These are phyloP conservation scores for Suillus fuscotomentosus DNA, from an alignment of 768 basidiomycete genomes.

Conservation along the genomic window DNA sequence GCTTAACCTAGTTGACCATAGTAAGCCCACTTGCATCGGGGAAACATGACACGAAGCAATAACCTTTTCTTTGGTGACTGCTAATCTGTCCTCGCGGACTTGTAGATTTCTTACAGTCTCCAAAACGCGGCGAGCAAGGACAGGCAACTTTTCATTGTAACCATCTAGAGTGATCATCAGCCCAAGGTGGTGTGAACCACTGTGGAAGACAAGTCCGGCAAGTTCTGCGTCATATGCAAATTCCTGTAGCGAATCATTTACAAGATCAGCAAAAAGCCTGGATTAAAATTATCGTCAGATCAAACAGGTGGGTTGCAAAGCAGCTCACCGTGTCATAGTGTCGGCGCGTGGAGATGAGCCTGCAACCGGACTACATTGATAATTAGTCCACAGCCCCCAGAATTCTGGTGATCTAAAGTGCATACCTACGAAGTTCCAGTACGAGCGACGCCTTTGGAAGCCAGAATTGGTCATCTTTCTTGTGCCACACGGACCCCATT, in stretches of 20 bases:
- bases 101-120: slow-evolving; percentile 63
- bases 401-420: not conserved
- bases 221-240: slow-evolving; percentile 91
- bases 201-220: slow-evolving; percentile 79
- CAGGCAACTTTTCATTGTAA: slow-evolving; percentile 88
- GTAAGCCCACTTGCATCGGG: slow-evolving; percentile 5
- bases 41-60: slow-evolving; percentile 12
- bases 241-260: slow-evolving; percentile 87
- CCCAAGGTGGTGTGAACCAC: slow-evolving; percentile 62
- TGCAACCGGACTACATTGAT: slow-evolving; percentile 47
- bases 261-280: slow-evolving; percentile 80
- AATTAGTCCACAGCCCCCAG: not conserved
- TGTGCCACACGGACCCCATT: slow-evolving; percentile 84
- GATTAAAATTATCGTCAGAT: not conserved
- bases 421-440: slow-evolving; percentile 74
- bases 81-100: slow-evolving; percentile 70
- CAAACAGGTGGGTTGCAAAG: not conserved
- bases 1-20: slow-evolving; percentile 50
- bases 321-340: slow-evolving; percentile 66
- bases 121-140: slow-evolving; percentile 70
- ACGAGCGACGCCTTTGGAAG: slow-evolving; percentile 83
- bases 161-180: slow-evolving; percentile 70
- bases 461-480: slow-evolving; percentile 97
- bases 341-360: slow-evolving; percentile 64
- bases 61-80: slow-evolving; percentile 84